These are phyloP conservation scores for Echium plantagineum DNA, from an alignment of 257 asterid genomes.

Conservation along the genomic window DNA sequence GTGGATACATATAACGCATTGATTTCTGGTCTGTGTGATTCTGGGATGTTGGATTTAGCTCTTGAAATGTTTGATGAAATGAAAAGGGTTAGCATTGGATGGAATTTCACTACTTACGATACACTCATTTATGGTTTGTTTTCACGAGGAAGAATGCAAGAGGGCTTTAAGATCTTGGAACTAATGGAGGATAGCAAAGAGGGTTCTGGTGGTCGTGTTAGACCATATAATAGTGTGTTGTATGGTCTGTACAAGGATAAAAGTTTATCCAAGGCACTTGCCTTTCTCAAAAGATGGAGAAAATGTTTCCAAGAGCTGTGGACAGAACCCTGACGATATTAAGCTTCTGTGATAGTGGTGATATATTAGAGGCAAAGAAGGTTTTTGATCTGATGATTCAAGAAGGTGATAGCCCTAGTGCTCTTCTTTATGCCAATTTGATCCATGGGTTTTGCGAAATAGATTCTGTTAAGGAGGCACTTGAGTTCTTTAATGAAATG, in stretches of 20 bases:
- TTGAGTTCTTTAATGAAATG: conserved; percentile 56
- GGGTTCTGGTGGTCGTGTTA: conserved; percentile 21
- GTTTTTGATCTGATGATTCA: conserved; percentile 37
- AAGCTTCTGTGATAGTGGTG: conserved; percentile 25
- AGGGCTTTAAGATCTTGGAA: conserved; percentile 61
- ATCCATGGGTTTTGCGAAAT: conserved; percentile 32
- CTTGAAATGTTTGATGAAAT: conserved; percentile 76
- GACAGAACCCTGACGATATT: conserved; percentile 35
- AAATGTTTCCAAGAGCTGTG: conserved; percentile 54
- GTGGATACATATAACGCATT: conserved; percentile 55
- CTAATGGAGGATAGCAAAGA: conserved; percentile 35
- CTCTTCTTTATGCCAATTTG: conserved; percentile 42
- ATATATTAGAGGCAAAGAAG: conserved; percentile 31
- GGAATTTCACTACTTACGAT: conserved; percentile 52
- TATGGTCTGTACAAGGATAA: conserved; percentile 59
- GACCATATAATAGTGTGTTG: conserved; percentile 66
- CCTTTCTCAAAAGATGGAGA: conserved; percentile 45
- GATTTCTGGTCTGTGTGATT: conserved; percentile 58
- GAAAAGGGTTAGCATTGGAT: conserved; percentile 45
- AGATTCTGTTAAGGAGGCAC: conserved; percentile 44
- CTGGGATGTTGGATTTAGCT: conserved; percentile 48
- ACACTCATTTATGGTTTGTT: conserved; percentile 55
- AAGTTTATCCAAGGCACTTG: conserved; percentile 31
- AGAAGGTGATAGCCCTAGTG: conserved; percentile 52
- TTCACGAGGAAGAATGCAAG: conserved; percentile 38